These are phyloP conservation scores for Ramaria rubella DNA, from an alignment of 768 basidiomycete species.

Conservation along the genomic window DNA sequence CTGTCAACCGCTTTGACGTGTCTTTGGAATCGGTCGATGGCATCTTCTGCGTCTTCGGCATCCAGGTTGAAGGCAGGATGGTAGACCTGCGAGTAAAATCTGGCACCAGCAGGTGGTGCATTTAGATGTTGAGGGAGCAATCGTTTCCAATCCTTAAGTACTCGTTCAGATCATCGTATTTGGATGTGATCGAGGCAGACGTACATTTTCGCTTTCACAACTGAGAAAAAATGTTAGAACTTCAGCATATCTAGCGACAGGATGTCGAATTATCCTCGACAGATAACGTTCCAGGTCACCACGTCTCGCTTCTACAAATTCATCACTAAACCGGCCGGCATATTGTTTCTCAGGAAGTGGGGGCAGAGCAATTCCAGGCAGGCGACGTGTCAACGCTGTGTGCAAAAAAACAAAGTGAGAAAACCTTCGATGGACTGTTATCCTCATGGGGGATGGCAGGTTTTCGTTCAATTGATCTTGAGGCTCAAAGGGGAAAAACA, in stretches of 20 bases:
- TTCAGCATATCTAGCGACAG: constrained; percentile 71
- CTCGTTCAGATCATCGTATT: constrained; percentile 6
- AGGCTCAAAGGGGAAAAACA: constrained; percentile 40
- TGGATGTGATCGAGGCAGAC: constrained; percentile 21
- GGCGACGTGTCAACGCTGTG: constrained; percentile 55
- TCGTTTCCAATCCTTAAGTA: constrained; percentile 61
- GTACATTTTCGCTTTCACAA: constrained; percentile 67
- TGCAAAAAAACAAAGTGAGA: constrained; percentile 80
- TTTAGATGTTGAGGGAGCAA: constrained; percentile 54
- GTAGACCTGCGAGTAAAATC: constrained; percentile 72
- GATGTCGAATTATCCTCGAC: constrained; percentile 61
- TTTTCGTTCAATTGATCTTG: constrained; percentile 11
- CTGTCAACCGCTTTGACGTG: constrained; percentile 62
- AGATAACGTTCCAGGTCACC: constrained; percentile 80
- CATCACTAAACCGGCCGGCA: constrained; percentile 68
- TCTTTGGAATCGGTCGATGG: constrained; percentile 53
- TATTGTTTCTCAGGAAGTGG: constrained; percentile 85
- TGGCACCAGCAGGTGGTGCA: constrained; percentile 60
- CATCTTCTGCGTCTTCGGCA: constrained; percentile 55
- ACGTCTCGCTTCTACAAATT: constrained; percentile 76
- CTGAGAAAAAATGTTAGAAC: constrained; percentile 74
- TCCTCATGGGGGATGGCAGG: constrained; percentile 39
- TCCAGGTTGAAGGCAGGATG: constrained; percentile 86
- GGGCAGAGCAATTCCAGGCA: constrained; percentile 73
- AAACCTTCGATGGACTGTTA: constrained; percentile 77